Percentiles rank a stretch among this genome's conserved stretches.
phyloP scores from a whole-genome alignment of 2,329 filamentous ascomycete genomes.

The Beauveria brongniartii region DNA sequence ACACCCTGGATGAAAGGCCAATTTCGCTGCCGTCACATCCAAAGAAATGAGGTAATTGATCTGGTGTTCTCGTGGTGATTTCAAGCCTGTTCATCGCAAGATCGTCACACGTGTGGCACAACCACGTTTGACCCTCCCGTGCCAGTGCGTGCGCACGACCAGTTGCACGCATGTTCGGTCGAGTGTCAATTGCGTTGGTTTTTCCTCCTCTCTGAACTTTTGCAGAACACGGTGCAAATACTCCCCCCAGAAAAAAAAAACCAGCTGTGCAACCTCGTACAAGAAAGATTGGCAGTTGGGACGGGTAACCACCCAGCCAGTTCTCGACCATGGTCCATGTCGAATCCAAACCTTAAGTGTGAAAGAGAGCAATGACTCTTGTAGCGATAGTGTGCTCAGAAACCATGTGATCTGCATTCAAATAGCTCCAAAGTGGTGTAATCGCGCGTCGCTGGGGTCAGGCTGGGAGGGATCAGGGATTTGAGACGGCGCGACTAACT shows the following conservation, averaged over 20 bases:
- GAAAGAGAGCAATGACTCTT: neutral
- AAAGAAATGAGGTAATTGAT: neutral
- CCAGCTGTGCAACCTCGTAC: neutral
- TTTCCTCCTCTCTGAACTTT: neutral
- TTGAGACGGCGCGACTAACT: neutral
- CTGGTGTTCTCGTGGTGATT: neutral
- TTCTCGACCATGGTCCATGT: neutral
- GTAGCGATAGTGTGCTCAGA: neutral
- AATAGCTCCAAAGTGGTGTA: neutral
- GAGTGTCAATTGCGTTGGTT: neutral
- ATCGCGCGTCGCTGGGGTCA: neutral
- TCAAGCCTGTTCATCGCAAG: neutral
- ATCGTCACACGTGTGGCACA: neutral
- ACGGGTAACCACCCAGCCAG: neutral
- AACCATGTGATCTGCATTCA: neutral
- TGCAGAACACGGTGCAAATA: neutral
- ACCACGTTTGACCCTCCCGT: neutral
- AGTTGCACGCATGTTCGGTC: neutral
- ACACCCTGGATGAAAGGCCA: too few relatives aligned
- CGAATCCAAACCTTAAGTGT: too few relatives aligned
- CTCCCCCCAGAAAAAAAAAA: too few relatives aligned
- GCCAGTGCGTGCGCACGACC: neutral
- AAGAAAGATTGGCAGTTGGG: neutral
- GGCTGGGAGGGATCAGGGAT: constrained; percentile 5
- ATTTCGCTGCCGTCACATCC: too few relatives aligned